These are phyloP conservation scores for Lithospermum erythrorhizon DNA, from an alignment of 257 asterid genomes.

Conservation along the genomic window DNA sequence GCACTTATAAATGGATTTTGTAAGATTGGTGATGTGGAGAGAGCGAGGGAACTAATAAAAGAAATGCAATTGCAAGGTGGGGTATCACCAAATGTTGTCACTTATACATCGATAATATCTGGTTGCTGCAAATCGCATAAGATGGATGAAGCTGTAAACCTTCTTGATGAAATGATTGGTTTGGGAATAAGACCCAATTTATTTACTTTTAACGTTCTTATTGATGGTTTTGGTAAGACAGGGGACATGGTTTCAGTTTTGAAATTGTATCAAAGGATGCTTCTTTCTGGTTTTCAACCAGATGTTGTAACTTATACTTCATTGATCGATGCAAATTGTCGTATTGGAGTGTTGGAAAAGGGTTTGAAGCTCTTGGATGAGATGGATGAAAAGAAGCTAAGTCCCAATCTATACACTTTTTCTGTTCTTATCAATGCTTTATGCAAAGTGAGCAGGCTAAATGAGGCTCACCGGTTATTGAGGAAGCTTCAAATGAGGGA, in stretches of 20 bases:
- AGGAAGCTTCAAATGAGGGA: constrained; percentile 41
- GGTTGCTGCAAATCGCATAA: constrained; percentile 67
- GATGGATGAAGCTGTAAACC: constrained; percentile 42
- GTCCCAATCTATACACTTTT: constrained; percentile 57
- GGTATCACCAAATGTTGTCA: constrained; percentile 56
- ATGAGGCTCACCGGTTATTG: constrained; percentile 59
- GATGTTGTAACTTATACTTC: constrained; percentile 76
- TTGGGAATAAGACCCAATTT: constrained; percentile 48
- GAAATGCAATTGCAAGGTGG: constrained; percentile 34
- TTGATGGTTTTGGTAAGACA: constrained; percentile 70
- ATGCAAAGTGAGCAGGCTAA: constrained; percentile 64
- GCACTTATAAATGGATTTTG: constrained; percentile 64
- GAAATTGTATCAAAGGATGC: constrained; percentile 43
- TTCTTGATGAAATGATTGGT: constrained; percentile 53
- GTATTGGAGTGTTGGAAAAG: constrained; percentile 49
- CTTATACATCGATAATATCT: constrained; percentile 65
- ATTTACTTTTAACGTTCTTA: constrained; percentile 50
- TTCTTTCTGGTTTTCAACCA: constrained; percentile 31
- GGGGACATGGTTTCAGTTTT: constrained; percentile 56
- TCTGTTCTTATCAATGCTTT: constrained; percentile 58
- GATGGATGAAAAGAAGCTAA: constrained; percentile 44
- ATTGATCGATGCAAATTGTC: constrained; percentile 63
- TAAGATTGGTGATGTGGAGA: constrained; percentile 43
- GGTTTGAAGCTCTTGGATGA: constrained; percentile 62
- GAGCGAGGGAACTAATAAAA: constrained; percentile 50